Conservation (phyloP, 2,329 filamentous ascomycete species). For the Claviceps pazoutovae region DNA sequence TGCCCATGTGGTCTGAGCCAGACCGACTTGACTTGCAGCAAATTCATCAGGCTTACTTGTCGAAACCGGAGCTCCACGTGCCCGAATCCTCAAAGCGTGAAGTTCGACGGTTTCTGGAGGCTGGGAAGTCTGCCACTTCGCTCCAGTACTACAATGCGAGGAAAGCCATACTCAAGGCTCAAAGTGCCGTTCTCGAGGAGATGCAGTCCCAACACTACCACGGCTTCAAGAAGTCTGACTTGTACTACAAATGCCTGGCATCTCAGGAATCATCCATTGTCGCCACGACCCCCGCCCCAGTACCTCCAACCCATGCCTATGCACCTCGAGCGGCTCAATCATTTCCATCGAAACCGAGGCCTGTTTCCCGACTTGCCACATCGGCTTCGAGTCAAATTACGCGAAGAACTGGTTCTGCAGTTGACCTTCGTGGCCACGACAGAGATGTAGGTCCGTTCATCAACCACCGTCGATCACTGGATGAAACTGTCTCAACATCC, state of each 20-base stretch:
- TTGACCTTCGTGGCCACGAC: slow-evolving; percentile 29
- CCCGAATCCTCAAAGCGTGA: slow-evolving; percentile 52
- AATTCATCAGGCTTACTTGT: slow-evolving; percentile 81
- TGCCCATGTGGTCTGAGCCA: slow-evolving; percentile 63
- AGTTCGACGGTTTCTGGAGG: slow-evolving; percentile 65
- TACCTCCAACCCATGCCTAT: slow-evolving; percentile 9
- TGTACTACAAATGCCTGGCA: slow-evolving; percentile 92
- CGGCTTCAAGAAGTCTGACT: slow-evolving; percentile 78
- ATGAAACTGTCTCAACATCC: slow-evolving; percentile 37
- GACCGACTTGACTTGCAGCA: slow-evolving; percentile 81
- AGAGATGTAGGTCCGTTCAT: slow-evolving; percentile 25
- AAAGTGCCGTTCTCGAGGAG: slow-evolving; percentile 70
- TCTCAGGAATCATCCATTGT: slow-evolving; percentile 52
- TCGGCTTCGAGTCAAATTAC: slow-evolving; percentile 22
- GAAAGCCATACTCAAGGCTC: slow-evolving; percentile 65
- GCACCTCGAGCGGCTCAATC: slow-evolving; percentile 21
- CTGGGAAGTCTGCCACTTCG: slow-evolving; percentile 61
- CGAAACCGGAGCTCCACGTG: slow-evolving; percentile 67
- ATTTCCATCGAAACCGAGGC: slow-evolving; percentile 29
- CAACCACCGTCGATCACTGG: slow-evolving; percentile 51
- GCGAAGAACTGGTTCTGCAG: slow-evolving; percentile 32
- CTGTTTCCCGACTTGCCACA: slow-evolving; percentile 25
- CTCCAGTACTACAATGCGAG: slow-evolving; percentile 74
- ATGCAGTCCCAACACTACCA: slow-evolving; percentile 72
- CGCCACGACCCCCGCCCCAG: not conserved